Evolutionary conservation across 129 eudicot genomes (phyloP), one percentile per base, ranked within the genome.

Genomic region (Glebionis coronaria): DNA sequence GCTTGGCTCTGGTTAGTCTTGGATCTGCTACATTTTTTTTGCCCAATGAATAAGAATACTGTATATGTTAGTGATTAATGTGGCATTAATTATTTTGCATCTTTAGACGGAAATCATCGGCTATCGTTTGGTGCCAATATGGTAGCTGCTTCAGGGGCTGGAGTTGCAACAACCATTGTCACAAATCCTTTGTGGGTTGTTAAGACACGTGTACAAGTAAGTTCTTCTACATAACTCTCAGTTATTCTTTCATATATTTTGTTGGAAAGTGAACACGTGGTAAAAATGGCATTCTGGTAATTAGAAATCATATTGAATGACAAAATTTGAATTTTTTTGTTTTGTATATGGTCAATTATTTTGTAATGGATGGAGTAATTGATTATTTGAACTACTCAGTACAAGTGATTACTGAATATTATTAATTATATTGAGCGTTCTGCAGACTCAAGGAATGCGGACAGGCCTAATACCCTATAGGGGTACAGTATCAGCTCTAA

Each of bases 141-240:
- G 97, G 51, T 86, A 44, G 98, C 98, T 70, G 98, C 98, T 72
- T 77, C 97, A 63, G 95, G 97, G 67, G 98, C 98, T 77, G 98
- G 98, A 78, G 90, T 84, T 67, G 95, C 95, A 69, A 93, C 98
- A 23, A 84, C 91, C 15, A 78, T 84, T 59, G 87, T 80, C 8
- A 93, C 97, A 63, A 93, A 93, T 82, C 98, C 98, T 65, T 92
- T 93, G 42, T 93, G 98, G 98, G 98, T 89, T 81, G 98, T 93
- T 38, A 93, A 93, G 82, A 93, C 98, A 28, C 74, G 98, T 71
- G 71, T 93, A 59, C 98, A 93, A 78, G 98, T 93, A 79, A 12
- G 88, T 70, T 42, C 62, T 53, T 35, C 42, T 21, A 47, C 53
- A n/a, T 8, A 38, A 7, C 42, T 35, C 42, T 35, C 9, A 2